Base-by-base conservation (phyloP, 108 stramenopile species). In the Pseudonitzschia pungens region DNA sequence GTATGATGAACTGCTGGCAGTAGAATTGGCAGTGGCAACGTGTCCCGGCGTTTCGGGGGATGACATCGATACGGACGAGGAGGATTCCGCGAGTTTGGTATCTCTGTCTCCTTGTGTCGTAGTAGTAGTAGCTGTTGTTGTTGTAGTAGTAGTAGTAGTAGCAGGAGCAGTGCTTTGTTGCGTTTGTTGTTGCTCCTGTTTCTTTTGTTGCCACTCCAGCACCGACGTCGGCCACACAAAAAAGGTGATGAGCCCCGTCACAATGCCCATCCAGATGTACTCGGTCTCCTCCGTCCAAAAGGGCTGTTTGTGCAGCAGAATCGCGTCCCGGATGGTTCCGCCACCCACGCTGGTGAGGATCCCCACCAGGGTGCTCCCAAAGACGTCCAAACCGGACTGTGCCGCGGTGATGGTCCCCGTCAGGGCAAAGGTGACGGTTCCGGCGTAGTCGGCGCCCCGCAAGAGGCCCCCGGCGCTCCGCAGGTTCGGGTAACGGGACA, bases 271-370 rank as follows among this genome's bases (percentile, higher is more conserved):
- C 18, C 70, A 60, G 28, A 76, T 70, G 22, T 71, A 76, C 42
- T 67, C 60, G 32, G 69, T 27, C 45, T 76, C 70, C 18, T 71
- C 45, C 32, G 65, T 76, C 75, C 75, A 86, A 21, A 86, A 83
- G 6, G 50, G 71, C 28, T 15, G 12, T 20, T 43, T 52, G 21
- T 42, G 36, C 1, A 78, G 66, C 11, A 86, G 65, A 24, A 84
- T 50, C 42, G 81, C 40, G 71, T 86, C 85, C n/a, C 85, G 81
- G 28, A 84, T 74, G 14, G 85, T 86, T 9, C 85, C 85, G 18
- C 85, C 85, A 0, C 85, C 85, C 26, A 77, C 76, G 22, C 78
- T 75, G 16, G 85, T 86, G 26, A 86, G 48, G n/a, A 79, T 77
- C 8, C 75, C 83, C 45, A 84, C 81, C 48, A 84, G 79, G 15